Percentiles rank a stretch among this genome's conserved stretches.
phyloP scores from a whole-genome alignment of 2,329 filamentous ascomycete species.

The Penicillium capsulatum region DNA sequence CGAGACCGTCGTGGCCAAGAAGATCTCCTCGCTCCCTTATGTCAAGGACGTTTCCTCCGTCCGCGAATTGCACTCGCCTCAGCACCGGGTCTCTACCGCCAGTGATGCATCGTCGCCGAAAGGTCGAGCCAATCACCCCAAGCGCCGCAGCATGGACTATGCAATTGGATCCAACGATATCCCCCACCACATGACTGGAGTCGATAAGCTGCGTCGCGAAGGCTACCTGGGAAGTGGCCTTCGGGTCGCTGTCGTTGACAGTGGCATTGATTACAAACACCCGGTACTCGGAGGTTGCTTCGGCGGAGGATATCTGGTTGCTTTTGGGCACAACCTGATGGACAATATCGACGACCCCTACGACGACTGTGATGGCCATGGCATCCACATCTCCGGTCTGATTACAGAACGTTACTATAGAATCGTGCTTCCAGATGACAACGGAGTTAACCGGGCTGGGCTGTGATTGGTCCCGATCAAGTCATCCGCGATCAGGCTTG shows the following conservation, averaged over 20 bases:
- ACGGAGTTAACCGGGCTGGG: no score
- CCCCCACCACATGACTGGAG: slow-evolving; percentile 18
- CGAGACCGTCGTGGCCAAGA: slow-evolving; percentile 5
- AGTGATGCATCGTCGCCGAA: slow-evolving; percentile 1
- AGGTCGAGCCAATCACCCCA: neutral
- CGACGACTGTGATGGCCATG: slow-evolving; percentile 7
- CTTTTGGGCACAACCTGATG: slow-evolving; percentile 55
- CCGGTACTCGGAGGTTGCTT: slow-evolving; percentile 63
- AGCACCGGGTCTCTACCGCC: slow-evolving; percentile 1
- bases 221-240: slow-evolving; percentile 17
- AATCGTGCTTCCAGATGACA: no score
- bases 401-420: no score
- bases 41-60: slow-evolving; percentile 9
- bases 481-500: no score
- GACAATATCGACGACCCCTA: slow-evolving; percentile 25
- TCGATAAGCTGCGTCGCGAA: slow-evolving; percentile 20
- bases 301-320: slow-evolving; percentile 56
- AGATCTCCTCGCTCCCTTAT: slow-evolving; percentile 4
- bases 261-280: slow-evolving; percentile 57
- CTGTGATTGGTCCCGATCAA: no score
- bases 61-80: slow-evolving; percentile 2
- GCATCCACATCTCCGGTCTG: slow-evolving; percentile 60
- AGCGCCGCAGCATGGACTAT: slow-evolving; percentile 1
- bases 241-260: slow-evolving; percentile 16
- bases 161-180: slow-evolving; percentile 6